These are phyloP conservation scores for Lactifluus hygrophoroides DNA, from an alignment of 768 basidiomycete genomes.

Conservation along the genomic window DNA sequence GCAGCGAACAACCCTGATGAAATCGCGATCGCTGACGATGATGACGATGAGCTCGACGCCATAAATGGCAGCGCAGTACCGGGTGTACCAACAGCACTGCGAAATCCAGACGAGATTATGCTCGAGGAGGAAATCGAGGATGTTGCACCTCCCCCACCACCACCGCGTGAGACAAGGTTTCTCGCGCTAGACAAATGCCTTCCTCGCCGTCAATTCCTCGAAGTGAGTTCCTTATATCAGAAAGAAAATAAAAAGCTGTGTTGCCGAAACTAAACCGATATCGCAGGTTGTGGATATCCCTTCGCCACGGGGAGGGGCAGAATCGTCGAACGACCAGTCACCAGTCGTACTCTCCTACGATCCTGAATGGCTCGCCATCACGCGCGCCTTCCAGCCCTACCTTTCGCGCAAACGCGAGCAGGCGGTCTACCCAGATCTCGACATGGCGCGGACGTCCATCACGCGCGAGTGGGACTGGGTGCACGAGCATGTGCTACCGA, in stretches of 20 bases:
- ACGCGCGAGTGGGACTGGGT: slow-evolving; percentile 62
- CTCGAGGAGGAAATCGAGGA: slow-evolving; percentile 40
- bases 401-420: slow-evolving; percentile 50
- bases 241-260: background rate
- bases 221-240: slow-evolving; percentile 37
- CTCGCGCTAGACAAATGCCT: slow-evolving; percentile 84
- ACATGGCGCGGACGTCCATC: slow-evolving; percentile 36
- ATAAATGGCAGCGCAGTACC: background rate
- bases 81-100: slow-evolving; percentile 1
- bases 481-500: slow-evolving; percentile 40
- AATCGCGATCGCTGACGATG: slow-evolving; percentile 39
- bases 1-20: slow-evolving; percentile 39
- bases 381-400: slow-evolving; percentile 74
- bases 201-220: slow-evolving; percentile 61
- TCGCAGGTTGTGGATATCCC: slow-evolving; percentile 5
- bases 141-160: slow-evolving; percentile 29
- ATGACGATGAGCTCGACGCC: slow-evolving; percentile 22
- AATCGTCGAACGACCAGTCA: background rate
- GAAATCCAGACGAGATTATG: slow-evolving; percentile 46
- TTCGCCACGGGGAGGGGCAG: background rate
- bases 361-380: slow-evolving; percentile 91
- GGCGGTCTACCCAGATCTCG: slow-evolving; percentile 45
- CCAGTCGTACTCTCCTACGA: slow-evolving; percentile 56
- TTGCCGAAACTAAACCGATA: background rate
- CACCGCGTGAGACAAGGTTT: slow-evolving; percentile 53